Conservation (phyloP, 164 flowering plant genomes). For the Protea cynaroides region DNA sequence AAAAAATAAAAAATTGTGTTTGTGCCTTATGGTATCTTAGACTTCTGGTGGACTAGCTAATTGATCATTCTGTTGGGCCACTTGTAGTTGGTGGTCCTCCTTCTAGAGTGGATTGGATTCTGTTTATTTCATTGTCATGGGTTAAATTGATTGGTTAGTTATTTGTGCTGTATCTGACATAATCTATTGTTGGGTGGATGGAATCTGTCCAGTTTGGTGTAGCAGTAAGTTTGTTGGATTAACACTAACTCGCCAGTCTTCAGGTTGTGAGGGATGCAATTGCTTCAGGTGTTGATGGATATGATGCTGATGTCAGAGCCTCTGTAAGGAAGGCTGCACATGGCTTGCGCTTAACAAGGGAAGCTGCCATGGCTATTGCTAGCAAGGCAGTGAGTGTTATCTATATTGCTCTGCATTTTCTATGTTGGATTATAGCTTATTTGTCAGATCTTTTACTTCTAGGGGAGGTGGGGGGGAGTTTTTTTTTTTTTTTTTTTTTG, state of each 20-base stretch:
- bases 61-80: no score
- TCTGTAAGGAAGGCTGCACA: conserved; percentile 83
- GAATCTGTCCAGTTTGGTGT: neutral
- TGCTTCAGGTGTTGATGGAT: conserved; percentile 80
- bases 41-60: no score
- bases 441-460: neutral
- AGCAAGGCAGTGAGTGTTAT: conserved; percentile 73
- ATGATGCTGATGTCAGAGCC: conserved; percentile 59
- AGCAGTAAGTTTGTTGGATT: neutral
- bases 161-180: no score
- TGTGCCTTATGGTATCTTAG: no score
- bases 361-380: conserved; percentile 87
- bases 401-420: neutral
- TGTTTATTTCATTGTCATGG: no score
- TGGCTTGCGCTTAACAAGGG: conserved; percentile 83
- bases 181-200: no score
- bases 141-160: no score
- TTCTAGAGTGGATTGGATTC: no score
- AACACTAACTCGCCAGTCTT: neutral
- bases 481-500: no score
- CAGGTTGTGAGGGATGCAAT: conserved; percentile 89
- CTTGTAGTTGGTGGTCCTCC: no score
- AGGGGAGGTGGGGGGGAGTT: no score
- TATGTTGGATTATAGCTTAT: neutral
- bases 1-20: no score